A percentile compares a stretch with the other conserved stretches of the same genome.
phyloP scores from a whole-genome alignment of 2,329 filamentous ascomycete species.

The Aspergillus latus region DNA sequence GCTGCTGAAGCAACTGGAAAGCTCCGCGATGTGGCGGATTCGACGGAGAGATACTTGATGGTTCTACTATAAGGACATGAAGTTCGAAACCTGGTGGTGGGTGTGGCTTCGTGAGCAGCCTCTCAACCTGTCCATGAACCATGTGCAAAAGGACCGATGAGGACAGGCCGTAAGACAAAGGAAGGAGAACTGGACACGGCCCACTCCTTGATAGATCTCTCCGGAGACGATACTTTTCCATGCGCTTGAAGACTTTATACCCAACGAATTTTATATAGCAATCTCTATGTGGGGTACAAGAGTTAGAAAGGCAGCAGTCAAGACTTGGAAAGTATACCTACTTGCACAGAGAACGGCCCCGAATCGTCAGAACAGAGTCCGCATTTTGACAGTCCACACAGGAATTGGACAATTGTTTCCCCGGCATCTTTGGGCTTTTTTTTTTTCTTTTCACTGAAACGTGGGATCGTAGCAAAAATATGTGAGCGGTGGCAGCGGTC shows the following conservation, averaged over 20 bases:
- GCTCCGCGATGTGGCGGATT: constrained; percentile 26
- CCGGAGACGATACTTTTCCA: constrained; percentile 62
- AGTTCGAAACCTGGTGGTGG: constrained; percentile 68
- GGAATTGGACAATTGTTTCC: constrained; percentile 32
- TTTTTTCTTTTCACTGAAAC: neutral
- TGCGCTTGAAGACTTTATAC: constrained; percentile 77
- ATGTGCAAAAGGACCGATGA: constrained; percentile 76
- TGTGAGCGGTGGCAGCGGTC: neutral
- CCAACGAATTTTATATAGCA: constrained; percentile 79
- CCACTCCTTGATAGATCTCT: constrained; percentile 38
- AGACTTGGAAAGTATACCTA: constrained; percentile 32
- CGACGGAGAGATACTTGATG: constrained; percentile 31
- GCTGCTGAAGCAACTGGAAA: constrained; percentile 52
- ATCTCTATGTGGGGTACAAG: constrained; percentile 45
- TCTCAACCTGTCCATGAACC: constrained; percentile 66
- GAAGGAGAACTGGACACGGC: constrained; percentile 65
- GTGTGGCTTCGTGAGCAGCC: constrained; percentile 61
- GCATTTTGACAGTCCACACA: constrained; percentile 60
- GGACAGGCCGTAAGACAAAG: constrained; percentile 79
- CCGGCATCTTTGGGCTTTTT: constrained; percentile 30
- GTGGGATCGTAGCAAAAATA: neutral
- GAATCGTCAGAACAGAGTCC: constrained; percentile 54
- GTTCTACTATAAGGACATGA: constrained; percentile 44
- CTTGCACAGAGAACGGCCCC: constrained; percentile 63
- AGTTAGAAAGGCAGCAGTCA: neutral